Evolutionary conservation across 1,284 basidiomycete species (phyloP).

Genomic region (Peniophora sp.): DNA sequence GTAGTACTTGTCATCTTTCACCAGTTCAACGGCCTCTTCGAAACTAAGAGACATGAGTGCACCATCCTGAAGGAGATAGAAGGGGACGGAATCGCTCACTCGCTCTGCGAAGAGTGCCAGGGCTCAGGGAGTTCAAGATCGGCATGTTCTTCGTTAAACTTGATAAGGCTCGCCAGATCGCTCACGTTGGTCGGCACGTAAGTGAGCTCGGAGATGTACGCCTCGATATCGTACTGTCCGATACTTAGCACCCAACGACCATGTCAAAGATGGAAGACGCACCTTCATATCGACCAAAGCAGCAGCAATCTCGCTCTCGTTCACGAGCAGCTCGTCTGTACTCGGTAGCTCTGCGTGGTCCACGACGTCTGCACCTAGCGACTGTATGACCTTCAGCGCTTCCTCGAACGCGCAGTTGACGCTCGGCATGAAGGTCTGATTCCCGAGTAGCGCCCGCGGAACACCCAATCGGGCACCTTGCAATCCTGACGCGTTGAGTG

Average conservation of each 20-base stretch:
- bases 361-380: conserved; percentile 32
- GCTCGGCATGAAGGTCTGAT: conserved; percentile 15
- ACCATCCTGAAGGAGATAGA: conserved; percentile 8
- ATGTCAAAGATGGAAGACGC: conserved; percentile 7
- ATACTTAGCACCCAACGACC: neutral
- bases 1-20: conserved; percentile 28
- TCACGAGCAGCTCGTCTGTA: conserved; percentile 23
- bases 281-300: conserved; percentile 35
- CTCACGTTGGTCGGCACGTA: conserved; percentile 28
- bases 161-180: conserved; percentile 31
- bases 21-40: conserved; percentile 22
- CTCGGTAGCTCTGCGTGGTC: conserved; percentile 33
- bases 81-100: conserved; percentile 17
- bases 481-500: conserved; percentile 26
- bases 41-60: conserved; percentile 23
- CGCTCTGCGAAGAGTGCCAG: conserved; percentile 31
- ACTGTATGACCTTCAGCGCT: conserved; percentile 27
- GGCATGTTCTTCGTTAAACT: conserved; percentile 33
- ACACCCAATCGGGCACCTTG: conserved; percentile 34
- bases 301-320: conserved; percentile 25
- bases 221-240: conserved; percentile 24
- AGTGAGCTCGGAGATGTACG: conserved; percentile 24
- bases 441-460: conserved; percentile 19
- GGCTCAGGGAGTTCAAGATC: conserved; percentile 31
- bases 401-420: conserved; percentile 27